Evolutionary conservation across 768 basidiomycete genomes (phyloP).

Genomic region (Naganishia onofrii): DNA sequence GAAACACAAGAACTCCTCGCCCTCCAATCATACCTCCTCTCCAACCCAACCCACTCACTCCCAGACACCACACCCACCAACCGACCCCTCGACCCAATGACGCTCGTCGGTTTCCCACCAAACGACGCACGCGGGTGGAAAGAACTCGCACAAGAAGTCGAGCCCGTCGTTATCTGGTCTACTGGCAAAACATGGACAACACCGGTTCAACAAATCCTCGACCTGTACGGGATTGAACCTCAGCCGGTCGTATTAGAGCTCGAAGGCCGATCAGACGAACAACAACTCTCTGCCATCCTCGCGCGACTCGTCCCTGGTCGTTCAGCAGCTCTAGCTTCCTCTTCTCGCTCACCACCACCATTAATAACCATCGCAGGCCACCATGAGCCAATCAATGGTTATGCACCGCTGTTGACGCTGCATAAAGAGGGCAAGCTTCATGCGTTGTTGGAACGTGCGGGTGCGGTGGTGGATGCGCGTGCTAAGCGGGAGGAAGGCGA

Average conservation of each 20-base stretch:
- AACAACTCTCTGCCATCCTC: conserved; percentile 14
- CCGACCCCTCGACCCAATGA: conserved; percentile 42
- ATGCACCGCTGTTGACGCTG: conserved; percentile 6
- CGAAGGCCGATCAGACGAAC: conserved; percentile 10
- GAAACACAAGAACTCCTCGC: conserved; percentile 48
- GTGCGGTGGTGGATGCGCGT: conserved; percentile 28
- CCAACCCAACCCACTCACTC: conserved; percentile 40
- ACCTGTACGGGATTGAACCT: conserved; percentile 19
- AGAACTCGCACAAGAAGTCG: conserved; percentile 43
- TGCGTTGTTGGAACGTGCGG: conserved; percentile 22
- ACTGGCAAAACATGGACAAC: conserved; percentile 36
- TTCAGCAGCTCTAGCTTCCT: not conserved
- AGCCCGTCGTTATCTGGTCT: conserved; percentile 47
- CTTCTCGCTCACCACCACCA: conserved; percentile 4
- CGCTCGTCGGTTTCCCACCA: conserved; percentile 37
- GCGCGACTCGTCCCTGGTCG: conserved; percentile 17
- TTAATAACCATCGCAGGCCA: conserved; percentile 29
- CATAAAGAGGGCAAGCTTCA: conserved; percentile 17
- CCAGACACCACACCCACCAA: conserved; percentile 36
- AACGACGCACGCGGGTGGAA: conserved; percentile 35
- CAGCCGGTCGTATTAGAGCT: conserved; percentile 2
- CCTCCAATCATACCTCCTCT: conserved; percentile 49
- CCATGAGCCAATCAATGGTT: conserved; percentile 25
- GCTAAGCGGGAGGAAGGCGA: not conserved
- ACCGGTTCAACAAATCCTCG: conserved; percentile 19